Evolutionary conservation across 1,284 basidiomycete genomes (phyloP).

Genomic region (Cutaneotrichosporon sp.): DNA sequence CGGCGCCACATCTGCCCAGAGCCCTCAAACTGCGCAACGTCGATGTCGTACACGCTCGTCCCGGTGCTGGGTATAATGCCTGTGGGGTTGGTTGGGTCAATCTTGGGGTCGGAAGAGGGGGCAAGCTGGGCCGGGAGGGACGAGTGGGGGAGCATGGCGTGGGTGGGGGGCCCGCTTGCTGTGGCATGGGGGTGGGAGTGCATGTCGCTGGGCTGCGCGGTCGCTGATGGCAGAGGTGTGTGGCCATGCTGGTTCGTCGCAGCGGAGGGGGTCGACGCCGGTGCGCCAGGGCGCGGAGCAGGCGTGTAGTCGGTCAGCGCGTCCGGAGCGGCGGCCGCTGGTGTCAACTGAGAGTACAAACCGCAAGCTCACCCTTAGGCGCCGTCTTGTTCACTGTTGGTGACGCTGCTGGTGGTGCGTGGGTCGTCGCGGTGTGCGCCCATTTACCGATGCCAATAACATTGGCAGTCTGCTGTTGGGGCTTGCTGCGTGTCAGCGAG

Average conservation of each 20-base stretch:
- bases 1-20: conserved; percentile 81
- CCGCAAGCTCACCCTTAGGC: conserved; percentile 25
- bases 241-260: conserved; percentile 24
- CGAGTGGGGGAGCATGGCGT: conserved; percentile 35
- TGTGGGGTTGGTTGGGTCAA: conserved; percentile 65
- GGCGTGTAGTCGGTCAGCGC: conserved; percentile 89
- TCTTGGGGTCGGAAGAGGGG: conserved; percentile 42
- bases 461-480: conserved; percentile 37
- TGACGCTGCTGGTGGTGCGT: conserved; percentile 29
- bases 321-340: conserved; percentile 59
- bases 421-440: conserved; percentile 47
- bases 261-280: conserved; percentile 34
- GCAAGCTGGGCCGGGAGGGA: conserved; percentile 40
- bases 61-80: conserved; percentile 62
- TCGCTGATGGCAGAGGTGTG: conserved; percentile 6
- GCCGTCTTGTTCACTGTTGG: conserved; percentile 25
- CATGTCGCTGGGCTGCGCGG: conserved; percentile 12
- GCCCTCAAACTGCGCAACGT: conserved; percentile 75
- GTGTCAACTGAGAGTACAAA: conserved; percentile 5
- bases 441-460: conserved; percentile 52
- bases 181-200: conserved; percentile 19
- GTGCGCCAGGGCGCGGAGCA: conserved; percentile 62
- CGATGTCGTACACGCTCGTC: conserved; percentile 83
- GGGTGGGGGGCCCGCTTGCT: conserved; percentile 25
- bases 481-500: conserved; percentile 37